These are phyloP conservation scores for Poa annua DNA, from an alignment of 176 grass and related monocot genomes.

Conservation along the genomic window DNA sequence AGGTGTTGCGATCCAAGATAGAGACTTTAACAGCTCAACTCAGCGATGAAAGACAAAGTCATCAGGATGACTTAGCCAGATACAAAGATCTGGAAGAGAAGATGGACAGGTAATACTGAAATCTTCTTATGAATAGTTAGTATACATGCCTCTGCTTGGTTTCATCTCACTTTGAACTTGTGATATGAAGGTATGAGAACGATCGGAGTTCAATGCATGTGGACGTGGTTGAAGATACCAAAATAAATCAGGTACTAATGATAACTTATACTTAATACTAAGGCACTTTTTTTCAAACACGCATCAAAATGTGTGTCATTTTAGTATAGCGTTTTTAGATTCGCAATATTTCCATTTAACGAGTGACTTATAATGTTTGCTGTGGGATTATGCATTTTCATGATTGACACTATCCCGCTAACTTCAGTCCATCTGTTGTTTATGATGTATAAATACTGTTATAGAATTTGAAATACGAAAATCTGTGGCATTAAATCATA, in stretches of 20 bases:
- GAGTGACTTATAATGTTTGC: conserved; percentile 20
- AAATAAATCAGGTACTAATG: conserved; percentile 68
- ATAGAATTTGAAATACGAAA: conserved; percentile 17
- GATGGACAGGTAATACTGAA: conserved; percentile 71
- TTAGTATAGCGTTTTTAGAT: background rate
- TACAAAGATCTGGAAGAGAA: conserved; percentile 84
- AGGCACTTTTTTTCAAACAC: background rate
- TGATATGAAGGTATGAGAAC: conserved; percentile 58
- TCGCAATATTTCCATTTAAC: background rate
- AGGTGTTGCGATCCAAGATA: conserved; percentile 54
- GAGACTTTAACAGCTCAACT: conserved; percentile 70
- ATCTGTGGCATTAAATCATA: background rate
- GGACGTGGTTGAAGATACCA: conserved; percentile 63
- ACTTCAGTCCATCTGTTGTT: background rate
- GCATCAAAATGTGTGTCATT: background rate
- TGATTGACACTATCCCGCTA: background rate
- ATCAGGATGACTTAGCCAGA: conserved; percentile 74
- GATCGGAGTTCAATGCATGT: conserved; percentile 61
- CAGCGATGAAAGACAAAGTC: conserved; percentile 68
- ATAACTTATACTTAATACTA: conserved; percentile 4
- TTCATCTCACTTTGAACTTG: conserved; percentile 50
- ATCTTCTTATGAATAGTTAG: conserved; percentile 3
- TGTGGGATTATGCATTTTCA: conserved; percentile 11
- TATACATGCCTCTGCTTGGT: background rate
- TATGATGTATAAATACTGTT: conserved; percentile 12